These are phyloP conservation scores for Phytophthora niederhauseri DNA, from an alignment of 352 stramenopile genomes.

Conservation along the genomic window DNA sequence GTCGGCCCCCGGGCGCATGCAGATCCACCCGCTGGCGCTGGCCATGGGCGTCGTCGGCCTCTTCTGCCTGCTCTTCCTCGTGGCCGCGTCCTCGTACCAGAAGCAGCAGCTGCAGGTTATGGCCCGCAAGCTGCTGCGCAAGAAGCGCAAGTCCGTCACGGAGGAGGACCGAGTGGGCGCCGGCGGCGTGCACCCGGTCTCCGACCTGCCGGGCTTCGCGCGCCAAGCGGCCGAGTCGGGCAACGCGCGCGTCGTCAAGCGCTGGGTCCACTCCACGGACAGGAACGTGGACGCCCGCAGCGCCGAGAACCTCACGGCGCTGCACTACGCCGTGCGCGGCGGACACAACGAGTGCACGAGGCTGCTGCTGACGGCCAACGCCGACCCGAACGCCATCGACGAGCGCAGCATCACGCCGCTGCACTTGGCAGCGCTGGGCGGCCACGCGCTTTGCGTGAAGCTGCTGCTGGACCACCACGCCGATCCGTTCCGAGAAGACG, in stretches of 20 bases:
- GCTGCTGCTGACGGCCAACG: conserved; percentile 60
- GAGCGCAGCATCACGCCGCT: conserved; percentile 78
- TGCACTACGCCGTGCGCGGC: conserved; percentile 76
- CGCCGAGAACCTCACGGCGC: conserved; percentile 76
- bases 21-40: conserved; percentile 76
- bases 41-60: conserved; percentile 62
- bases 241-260: conserved; percentile 82
- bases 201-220: conserved; percentile 68
- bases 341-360: conserved; percentile 83
- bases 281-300: conserved; percentile 72
- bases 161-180: conserved; percentile 35
- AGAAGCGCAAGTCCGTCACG: conserved; percentile 58
- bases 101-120: conserved; percentile 82
- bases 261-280: conserved; percentile 77
- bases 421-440: conserved; percentile 71
- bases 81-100: conserved; percentile 79
- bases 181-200: conserved; percentile 29
- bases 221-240: conserved; percentile 69
- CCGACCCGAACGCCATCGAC: conserved; percentile 75
- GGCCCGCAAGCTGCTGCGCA: conserved; percentile 75
- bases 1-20: conserved; percentile 17
- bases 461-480: conserved; percentile 80
- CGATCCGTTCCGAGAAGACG: conserved; percentile 80
- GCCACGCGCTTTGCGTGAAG: conserved; percentile 82
- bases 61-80: conserved; percentile 66